Conservation (phyloP, 305 asterid genomes). For the Coffea humblotiana region DNA sequence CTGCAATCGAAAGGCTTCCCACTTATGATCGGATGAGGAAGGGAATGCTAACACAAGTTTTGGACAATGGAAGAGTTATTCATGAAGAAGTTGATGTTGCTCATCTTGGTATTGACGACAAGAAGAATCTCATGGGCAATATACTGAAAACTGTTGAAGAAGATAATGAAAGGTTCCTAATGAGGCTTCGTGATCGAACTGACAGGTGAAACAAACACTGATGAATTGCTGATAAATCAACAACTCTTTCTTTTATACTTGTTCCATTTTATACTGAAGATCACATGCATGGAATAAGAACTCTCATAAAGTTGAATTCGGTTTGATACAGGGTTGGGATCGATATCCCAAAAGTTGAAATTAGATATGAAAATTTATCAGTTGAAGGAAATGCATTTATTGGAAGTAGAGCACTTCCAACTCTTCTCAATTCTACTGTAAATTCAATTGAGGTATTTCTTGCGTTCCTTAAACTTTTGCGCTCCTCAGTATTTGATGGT, state of each 20-base stretch:
- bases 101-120: slow-evolving; percentile 54
- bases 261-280: not conserved
- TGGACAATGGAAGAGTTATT: slow-evolving; percentile 69
- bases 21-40: slow-evolving; percentile 75
- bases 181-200: slow-evolving; percentile 71
- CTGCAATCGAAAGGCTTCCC: slow-evolving; percentile 90
- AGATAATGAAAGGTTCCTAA: slow-evolving; percentile 79
- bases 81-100: slow-evolving; percentile 75
- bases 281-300: not conserved
- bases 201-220: slow-evolving; percentile 54
- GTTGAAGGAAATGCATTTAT: slow-evolving; percentile 72
- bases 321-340: slow-evolving; percentile 66
- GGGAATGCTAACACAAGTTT: slow-evolving; percentile 62
- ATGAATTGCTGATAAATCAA: not conserved
- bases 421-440: slow-evolving; percentile 68
- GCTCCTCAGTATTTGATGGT: not conserved
- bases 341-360: slow-evolving; percentile 79
- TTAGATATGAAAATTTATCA: slow-evolving; percentile 66
- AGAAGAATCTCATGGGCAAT: slow-evolving; percentile 57
- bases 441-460: slow-evolving; percentile 69
- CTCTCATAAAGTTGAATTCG: not conserved
- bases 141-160: slow-evolving; percentile 74
- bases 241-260: not conserved
- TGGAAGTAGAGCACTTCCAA: slow-evolving; percentile 91
- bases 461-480: not conserved